phyloP scores from a whole-genome alignment of 2,329 filamentous ascomycete genomes.

The Penicillium thymicola region DNA sequence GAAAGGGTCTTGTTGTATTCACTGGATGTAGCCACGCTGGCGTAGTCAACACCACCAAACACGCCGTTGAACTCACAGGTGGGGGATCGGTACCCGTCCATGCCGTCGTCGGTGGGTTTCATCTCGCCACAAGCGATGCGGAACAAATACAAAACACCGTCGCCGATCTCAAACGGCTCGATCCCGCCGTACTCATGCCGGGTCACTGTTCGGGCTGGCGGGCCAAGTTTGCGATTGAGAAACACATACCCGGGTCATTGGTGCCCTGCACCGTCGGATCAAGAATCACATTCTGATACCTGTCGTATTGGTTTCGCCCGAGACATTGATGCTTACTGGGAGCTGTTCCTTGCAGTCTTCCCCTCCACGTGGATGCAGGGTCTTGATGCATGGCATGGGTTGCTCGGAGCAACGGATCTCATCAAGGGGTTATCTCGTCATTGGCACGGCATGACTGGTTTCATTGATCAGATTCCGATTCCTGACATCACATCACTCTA shows the following conservation, averaged over 20 bases:
- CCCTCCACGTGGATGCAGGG: conserved; percentile 19
- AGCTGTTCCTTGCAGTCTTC: conserved; percentile 13
- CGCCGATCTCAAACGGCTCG: conserved; percentile 47
- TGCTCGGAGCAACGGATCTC: conserved; percentile 13
- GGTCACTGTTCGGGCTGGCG: conserved; percentile 58
- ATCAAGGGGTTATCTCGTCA: conserved; percentile 10
- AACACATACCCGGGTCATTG: conserved; percentile 49
- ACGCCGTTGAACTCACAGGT: conserved; percentile 44
- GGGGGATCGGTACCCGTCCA: conserved; percentile 41
- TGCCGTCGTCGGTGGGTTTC: conserved; percentile 54
- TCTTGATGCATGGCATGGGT: conserved; percentile 11
- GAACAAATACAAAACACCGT: conserved; percentile 47
- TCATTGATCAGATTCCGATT: conserved; percentile 1
- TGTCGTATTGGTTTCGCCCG: background rate
- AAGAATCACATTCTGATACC: conserved; percentile 36
- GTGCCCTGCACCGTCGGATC: conserved; percentile 53
- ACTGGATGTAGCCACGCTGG: conserved; percentile 57
- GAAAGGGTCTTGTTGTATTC: conserved; percentile 53
- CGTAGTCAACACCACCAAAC: conserved; percentile 51
- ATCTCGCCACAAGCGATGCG: conserved; percentile 49
- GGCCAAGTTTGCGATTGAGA: conserved; percentile 53
- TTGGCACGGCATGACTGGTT: conserved; percentile 13
- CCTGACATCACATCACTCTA: conserved; percentile 5
- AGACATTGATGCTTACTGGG: background rate
- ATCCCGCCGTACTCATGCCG: conserved; percentile 51